Conservation (phyloP, 345 rosid species). For the Lepidium didymum region DNA sequence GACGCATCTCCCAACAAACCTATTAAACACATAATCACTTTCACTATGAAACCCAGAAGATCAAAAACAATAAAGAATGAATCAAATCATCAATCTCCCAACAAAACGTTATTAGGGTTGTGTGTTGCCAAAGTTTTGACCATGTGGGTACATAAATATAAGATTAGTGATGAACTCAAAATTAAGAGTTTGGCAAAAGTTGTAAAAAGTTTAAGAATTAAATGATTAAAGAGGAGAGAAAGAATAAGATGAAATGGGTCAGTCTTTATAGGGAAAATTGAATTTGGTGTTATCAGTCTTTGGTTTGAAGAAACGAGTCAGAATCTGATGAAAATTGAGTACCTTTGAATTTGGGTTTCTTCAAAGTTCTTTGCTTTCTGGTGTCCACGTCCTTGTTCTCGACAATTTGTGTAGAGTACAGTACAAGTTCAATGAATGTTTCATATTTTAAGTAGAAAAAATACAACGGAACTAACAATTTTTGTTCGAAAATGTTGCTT, state of each 20-base stretch:
- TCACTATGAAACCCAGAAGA: slow-evolving; percentile 34
- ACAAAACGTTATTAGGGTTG: slow-evolving; percentile 29
- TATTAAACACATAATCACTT: slow-evolving; percentile 28
- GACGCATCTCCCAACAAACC: slow-evolving; percentile 38
- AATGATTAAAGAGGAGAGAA: not conserved
- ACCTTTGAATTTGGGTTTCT: slow-evolving; percentile 25
- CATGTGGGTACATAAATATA: slow-evolving; percentile 57
- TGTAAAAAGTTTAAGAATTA: not conserved
- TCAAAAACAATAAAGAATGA: slow-evolving; percentile 14
- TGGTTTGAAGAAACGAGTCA: slow-evolving; percentile 20
- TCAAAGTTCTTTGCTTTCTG: not conserved
- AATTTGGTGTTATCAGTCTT: slow-evolving; percentile 25
- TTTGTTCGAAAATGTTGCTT: slow-evolving; percentile 2
- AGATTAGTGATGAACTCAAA: slow-evolving; percentile 40
- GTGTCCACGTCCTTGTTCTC: not conserved
- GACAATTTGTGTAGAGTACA: not conserved
- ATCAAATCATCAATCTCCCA: slow-evolving; percentile 12
- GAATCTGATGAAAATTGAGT: slow-evolving; percentile 20
- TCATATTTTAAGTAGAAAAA: not conserved
- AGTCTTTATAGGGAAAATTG: slow-evolving; percentile 7
- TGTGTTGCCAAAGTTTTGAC: slow-evolving; percentile 46
- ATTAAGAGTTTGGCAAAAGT: not conserved
- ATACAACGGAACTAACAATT: not conserved
- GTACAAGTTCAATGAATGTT: slow-evolving; percentile 1
- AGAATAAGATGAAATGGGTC: not conserved